Evolutionary conservation across 1,284 basidiomycete species (phyloP).

Genomic region (Xerocomus nothofagi): DNA sequence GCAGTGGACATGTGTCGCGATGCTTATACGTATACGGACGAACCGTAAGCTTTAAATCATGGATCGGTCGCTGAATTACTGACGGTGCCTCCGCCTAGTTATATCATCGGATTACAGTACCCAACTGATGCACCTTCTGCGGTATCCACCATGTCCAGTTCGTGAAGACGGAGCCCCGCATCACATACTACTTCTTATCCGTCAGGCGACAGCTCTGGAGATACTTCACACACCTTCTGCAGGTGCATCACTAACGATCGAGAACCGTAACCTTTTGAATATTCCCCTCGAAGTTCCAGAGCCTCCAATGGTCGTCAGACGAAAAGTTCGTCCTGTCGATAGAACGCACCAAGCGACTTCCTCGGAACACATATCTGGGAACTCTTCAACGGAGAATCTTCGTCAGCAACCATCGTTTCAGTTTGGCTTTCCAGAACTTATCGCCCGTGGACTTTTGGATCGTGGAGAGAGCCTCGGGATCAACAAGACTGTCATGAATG

Average conservation of each 20-base stretch:
- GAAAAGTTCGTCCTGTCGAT: slow-evolving; percentile 36
- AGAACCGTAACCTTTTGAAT: slow-evolving; percentile 76
- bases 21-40: slow-evolving; percentile 90
- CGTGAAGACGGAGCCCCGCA: slow-evolving; percentile 40
- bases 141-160: slow-evolving; percentile 66
- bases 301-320: slow-evolving; percentile 43
- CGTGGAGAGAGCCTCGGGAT: slow-evolving; percentile 77
- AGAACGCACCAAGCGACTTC: slow-evolving; percentile 30
- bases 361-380: slow-evolving; percentile 19
- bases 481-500: slow-evolving; percentile 76
- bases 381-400: slow-evolving; percentile 30
- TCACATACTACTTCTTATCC: slow-evolving; percentile 69
- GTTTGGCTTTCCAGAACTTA: slow-evolving; percentile 62
- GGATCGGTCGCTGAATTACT: slow-evolving; percentile 8
- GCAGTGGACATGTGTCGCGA: slow-evolving; percentile 85
- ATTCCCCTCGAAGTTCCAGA: slow-evolving; percentile 67
- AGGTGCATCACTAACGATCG: slow-evolving; percentile 72
- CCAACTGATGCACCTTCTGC: slow-evolving; percentile 79
- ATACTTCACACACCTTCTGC: slow-evolving; percentile 71
- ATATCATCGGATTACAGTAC: slow-evolving; percentile 83
- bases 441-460: slow-evolving; percentile 71
- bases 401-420: slow-evolving; percentile 47
- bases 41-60: slow-evolving; percentile 52
- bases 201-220: slow-evolving; percentile 79
- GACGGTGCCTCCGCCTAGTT: slow-evolving; percentile 47